Conservation (phyloP, 371 early-diverging fungal species). For the Apophysomyces trapeziformis region DNA sequence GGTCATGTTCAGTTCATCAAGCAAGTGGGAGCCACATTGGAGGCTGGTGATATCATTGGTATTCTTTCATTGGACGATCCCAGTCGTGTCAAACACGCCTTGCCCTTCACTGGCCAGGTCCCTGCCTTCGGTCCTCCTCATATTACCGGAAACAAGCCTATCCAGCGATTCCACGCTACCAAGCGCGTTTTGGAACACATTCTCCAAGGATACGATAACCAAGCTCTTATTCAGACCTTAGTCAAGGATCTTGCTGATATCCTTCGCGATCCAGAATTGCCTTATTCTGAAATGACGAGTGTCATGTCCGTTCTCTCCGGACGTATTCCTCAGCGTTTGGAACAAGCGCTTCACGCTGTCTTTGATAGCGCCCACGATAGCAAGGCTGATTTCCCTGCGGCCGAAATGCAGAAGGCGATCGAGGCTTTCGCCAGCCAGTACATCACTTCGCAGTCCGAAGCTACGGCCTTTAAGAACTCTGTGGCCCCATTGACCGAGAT, state of each 20-base stretch:
- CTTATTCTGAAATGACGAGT: conserved; percentile 83
- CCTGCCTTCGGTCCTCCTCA: conserved; percentile 80
- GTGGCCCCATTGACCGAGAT: conserved; percentile 71
- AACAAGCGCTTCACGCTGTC: conserved; percentile 55
- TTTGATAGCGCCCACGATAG: conserved; percentile 43
- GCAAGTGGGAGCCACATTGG: conserved; percentile 87
- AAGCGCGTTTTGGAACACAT: conserved; percentile 71
- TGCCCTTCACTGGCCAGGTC: conserved; percentile 87
- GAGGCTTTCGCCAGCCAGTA: conserved; percentile 59
- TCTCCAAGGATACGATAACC: conserved; percentile 90
- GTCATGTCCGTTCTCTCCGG: conserved; percentile 85
- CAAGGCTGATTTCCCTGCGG: conserved; percentile 76
- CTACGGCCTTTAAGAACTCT: conserved; percentile 61
- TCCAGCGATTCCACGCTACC: conserved; percentile 79
- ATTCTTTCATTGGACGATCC: conserved; percentile 93
- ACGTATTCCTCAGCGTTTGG: conserved; percentile 85
- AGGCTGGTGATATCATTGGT: conserved; percentile 94
- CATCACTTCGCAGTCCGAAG: conserved; percentile 64
- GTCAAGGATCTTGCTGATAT: conserved; percentile 78
- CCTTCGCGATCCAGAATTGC: conserved; percentile 80
- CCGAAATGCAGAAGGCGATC: conserved; percentile 67
- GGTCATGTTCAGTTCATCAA: conserved; percentile 91
- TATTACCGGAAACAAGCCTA: conserved; percentile 77
- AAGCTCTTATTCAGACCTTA: conserved; percentile 66
- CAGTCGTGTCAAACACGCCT: conserved; percentile 86